These are phyloP conservation scores for Colletotrichum tabaci DNA, from an alignment of 2,329 filamentous ascomycete species.

Conservation along the genomic window DNA sequence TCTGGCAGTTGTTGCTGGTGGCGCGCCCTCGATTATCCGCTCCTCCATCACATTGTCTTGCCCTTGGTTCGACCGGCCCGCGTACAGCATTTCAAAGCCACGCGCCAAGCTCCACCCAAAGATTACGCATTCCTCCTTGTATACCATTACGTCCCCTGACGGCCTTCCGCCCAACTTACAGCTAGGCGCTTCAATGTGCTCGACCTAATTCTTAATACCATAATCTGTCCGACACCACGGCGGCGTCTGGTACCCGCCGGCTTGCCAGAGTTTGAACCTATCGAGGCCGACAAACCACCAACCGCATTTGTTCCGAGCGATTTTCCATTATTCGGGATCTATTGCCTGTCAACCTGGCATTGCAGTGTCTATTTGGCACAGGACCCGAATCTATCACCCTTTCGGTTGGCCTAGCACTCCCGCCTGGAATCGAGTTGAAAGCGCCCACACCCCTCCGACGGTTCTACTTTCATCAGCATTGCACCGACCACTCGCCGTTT, in stretches of 20 bases:
- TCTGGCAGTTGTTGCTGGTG: constrained; percentile 33
- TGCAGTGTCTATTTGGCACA: background rate
- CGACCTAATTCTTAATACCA: constrained; percentile 41
- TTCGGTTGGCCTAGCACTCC: constrained; percentile 1
- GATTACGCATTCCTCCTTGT: constrained; percentile 38
- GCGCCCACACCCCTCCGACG: background rate
- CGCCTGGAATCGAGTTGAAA: constrained; percentile 2
- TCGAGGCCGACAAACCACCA: constrained; percentile 10
- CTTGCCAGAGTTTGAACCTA: constrained; percentile 4
- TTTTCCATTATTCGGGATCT: background rate
- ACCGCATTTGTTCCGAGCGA: background rate
- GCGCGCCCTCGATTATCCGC: constrained; percentile 24
- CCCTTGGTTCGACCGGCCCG: constrained; percentile 39
- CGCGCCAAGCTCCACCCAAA: constrained; percentile 31
- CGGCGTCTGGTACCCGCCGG: constrained; percentile 42
- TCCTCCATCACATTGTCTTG: constrained; percentile 36
- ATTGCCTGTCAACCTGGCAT: background rate
- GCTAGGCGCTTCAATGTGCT: constrained; percentile 27
- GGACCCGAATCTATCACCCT: background rate
- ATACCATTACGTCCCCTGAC: constrained; percentile 15
- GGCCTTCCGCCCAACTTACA: constrained; percentile 15
- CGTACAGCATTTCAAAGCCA: constrained; percentile 37
- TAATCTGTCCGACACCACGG: constrained; percentile 40
- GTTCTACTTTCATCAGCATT: background rate
- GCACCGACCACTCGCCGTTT: background rate